A percentile compares a stretch with the other conserved stretches of the same genome.
These are phyloP conservation scores for Nyctanthes arbortristis DNA, from an alignment of 257 asterid species.

Conservation along the genomic window DNA sequence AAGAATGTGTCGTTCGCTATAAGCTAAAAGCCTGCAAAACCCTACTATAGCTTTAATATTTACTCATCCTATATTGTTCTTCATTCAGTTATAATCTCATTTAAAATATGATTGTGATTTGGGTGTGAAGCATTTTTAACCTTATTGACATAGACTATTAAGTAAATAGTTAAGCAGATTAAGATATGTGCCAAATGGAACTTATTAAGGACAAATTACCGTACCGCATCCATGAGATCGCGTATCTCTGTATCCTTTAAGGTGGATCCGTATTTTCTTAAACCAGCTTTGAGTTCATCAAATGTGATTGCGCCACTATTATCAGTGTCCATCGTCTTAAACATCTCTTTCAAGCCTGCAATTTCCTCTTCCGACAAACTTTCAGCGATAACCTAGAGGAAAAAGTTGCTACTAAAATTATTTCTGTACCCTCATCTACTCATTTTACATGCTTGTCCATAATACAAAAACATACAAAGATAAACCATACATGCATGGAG, in stretches of 20 bases:
- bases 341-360: conserved; percentile 92
- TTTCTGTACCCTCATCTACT: neutral
- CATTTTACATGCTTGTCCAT: neutral
- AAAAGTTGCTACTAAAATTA: conserved; percentile 8
- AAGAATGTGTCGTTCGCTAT: neutral
- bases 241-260: conserved; percentile 83
- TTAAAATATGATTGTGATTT: neutral
- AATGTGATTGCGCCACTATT: conserved; percentile 92
- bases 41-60: neutral
- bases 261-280: conserved; percentile 88
- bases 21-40: neutral
- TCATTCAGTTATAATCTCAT: conserved; percentile 2
- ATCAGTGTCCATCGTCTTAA: conserved; percentile 90
- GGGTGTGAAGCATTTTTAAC: neutral
- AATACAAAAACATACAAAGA: neutral
- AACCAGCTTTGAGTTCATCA: conserved; percentile 92
- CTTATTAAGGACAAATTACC: conserved; percentile 23
- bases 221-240: conserved; percentile 94
- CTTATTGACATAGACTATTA: neutral
- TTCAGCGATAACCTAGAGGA: conserved; percentile 86
- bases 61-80: neutral
- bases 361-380: conserved; percentile 95
- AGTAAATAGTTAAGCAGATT: neutral
- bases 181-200: conserved; percentile 9
- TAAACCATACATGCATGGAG: no score